Percentiles rank a stretch among this genome's conserved stretches.
phyloP scores from a whole-genome alignment of 164 flowering plant genomes.

The Berberis vulgaris region DNA sequence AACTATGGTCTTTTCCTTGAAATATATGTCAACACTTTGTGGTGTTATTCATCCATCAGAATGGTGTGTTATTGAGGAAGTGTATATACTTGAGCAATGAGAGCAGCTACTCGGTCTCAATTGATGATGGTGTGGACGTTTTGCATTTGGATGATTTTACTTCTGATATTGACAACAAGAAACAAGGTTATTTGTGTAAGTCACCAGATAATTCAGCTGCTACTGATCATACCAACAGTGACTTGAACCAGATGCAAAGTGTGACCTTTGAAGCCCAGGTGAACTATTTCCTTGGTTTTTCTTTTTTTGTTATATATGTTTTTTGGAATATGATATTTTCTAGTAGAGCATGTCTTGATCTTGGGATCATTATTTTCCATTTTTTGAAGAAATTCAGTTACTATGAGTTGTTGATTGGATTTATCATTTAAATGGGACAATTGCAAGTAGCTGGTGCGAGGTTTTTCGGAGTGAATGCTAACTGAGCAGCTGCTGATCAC shows the following conservation, averaged over 20 bases:
- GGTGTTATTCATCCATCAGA: slow-evolving; percentile 34
- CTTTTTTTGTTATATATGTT: background rate
- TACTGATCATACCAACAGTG: slow-evolving; percentile 16
- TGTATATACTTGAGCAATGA: slow-evolving; percentile 70
- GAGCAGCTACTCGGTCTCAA: slow-evolving; percentile 71
- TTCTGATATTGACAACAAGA: slow-evolving; percentile 25
- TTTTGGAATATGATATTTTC: background rate
- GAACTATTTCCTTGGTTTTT: background rate
- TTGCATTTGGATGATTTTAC: slow-evolving; percentile 29
- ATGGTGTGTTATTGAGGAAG: slow-evolving; percentile 77
- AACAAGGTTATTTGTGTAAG: slow-evolving; percentile 19
- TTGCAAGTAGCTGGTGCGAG: too few species aligned
- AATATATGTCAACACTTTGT: background rate
- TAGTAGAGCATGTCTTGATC: background rate
- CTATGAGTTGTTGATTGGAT: too few species aligned
- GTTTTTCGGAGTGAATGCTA: too few species aligned
- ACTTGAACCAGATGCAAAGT: slow-evolving; percentile 34
- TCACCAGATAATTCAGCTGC: slow-evolving; percentile 19
- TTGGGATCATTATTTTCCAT: too few species aligned
- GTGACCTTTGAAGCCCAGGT: slow-evolving; percentile 98
- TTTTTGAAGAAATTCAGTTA: too few species aligned
- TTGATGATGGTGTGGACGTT: slow-evolving; percentile 86
- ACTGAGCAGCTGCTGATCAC: too few species aligned
- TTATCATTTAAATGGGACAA: too few species aligned
- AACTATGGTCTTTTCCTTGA: too few species aligned